Evolutionary conservation across 352 stramenopile species (phyloP).

Genomic region (Phytophthora boehmeriae): DNA sequence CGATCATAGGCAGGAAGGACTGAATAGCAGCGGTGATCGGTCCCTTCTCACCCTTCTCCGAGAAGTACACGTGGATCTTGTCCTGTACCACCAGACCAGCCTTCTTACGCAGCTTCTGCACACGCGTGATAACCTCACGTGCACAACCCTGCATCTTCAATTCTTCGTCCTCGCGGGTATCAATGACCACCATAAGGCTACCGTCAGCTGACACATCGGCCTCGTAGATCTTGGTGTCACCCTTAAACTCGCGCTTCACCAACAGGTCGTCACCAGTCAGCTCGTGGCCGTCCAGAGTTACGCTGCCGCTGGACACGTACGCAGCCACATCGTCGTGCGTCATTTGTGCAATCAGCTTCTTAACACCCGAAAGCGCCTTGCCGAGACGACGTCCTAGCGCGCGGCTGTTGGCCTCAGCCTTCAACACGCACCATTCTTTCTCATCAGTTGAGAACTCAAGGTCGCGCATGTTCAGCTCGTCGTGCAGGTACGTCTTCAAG

Average conservation of each 20-base stretch:
- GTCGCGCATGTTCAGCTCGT: slow-evolving; percentile 97
- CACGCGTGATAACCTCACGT: slow-evolving; percentile 97
- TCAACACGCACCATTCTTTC: slow-evolving; percentile 92
- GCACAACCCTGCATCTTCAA: slow-evolving; percentile 93
- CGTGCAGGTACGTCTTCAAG: slow-evolving; percentile 95
- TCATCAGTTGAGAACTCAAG: slow-evolving; percentile 92
- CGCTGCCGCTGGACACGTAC: slow-evolving; percentile 72
- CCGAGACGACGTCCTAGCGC: slow-evolving; percentile 96
- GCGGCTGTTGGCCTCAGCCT: slow-evolving; percentile 95
- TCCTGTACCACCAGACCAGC: slow-evolving; percentile 94
- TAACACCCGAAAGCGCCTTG: slow-evolving; percentile 96
- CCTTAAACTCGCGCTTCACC: slow-evolving; percentile 95
- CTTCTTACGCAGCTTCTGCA: slow-evolving; percentile 99
- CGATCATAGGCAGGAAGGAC: slow-evolving; percentile 62
- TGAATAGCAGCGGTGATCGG: slow-evolving; percentile 70
- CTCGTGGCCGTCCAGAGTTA: slow-evolving; percentile 84
- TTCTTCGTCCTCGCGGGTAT: slow-evolving; percentile 95
- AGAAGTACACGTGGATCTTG: slow-evolving; percentile 96
- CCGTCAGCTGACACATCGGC: slow-evolving; percentile 88
- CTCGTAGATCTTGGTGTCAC: slow-evolving; percentile 92
- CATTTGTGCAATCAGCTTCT: slow-evolving; percentile 74
- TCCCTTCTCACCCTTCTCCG: slow-evolving; percentile 62
- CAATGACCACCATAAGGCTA: slow-evolving; percentile 95
- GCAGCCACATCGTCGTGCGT: slow-evolving; percentile 75
- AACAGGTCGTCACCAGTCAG: slow-evolving; percentile 92